phyloP scores from a whole-genome alignment of 2,329 filamentous ascomycete genomes.

The Microcera coccophila region DNA sequence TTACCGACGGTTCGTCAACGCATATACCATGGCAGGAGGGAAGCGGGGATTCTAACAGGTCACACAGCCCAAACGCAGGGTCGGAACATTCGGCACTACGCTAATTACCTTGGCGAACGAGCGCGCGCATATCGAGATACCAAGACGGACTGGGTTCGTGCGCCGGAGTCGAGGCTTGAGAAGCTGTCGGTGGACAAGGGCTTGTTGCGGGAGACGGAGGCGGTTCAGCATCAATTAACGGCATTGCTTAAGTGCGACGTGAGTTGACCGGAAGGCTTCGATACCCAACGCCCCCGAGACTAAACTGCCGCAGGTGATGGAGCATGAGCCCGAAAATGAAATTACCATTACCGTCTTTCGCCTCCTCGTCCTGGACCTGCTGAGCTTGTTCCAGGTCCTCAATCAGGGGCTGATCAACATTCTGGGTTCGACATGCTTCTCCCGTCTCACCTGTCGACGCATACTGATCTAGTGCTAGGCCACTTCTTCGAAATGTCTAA shows the following conservation, averaged over 20 bases:
- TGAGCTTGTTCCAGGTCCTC: constrained; percentile 88
- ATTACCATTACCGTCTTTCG: constrained; percentile 94
- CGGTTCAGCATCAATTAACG: constrained; percentile 81
- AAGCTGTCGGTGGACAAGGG: constrained; percentile 87
- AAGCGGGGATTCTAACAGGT: not conserved
- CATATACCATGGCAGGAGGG: not conserved
- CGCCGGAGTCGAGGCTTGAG: constrained; percentile 78
- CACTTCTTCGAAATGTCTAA: constrained; percentile 99
- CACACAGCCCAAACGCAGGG: constrained; percentile 82
- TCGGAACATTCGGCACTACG: constrained; percentile 88
- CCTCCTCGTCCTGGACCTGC: constrained; percentile 80
- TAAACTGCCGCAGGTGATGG: constrained; percentile 62
- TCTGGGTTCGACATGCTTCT: constrained; percentile 58
- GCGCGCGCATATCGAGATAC: constrained; percentile 79
- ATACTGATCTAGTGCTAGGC: constrained; percentile 49
- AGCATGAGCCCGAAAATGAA: constrained; percentile 88
- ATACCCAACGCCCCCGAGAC: constrained; percentile 1
- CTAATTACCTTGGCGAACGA: constrained; percentile 78
- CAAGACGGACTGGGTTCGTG: constrained; percentile 84
- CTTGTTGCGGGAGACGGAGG: constrained; percentile 83
- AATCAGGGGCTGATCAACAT: constrained; percentile 98
- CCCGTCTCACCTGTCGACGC: constrained; percentile 12
- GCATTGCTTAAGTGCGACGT: constrained; percentile 88
- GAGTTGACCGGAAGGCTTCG: constrained; percentile 35
- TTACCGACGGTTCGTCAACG: constrained; percentile 74